Percentiles rank a stretch among this genome's conserved stretches.
Evolutionary conservation across 495 filamentous ascomycete genomes (phyloP).

Genomic region (Pyronema domesticum): DNA sequence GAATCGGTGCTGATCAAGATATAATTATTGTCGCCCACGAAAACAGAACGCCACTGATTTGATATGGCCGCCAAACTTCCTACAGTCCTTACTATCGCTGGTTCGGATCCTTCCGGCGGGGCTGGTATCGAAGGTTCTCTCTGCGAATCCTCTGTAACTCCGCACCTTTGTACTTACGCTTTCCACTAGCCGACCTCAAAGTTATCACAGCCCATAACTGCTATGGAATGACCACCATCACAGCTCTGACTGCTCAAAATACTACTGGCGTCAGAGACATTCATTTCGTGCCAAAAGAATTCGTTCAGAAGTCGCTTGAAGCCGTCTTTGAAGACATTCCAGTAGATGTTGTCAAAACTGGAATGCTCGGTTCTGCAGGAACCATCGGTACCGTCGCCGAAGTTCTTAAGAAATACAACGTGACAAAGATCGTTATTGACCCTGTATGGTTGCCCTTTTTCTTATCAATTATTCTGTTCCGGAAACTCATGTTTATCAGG

Average conservation of each 20-base stretch:
- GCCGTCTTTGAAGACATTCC: constrained; percentile 67
- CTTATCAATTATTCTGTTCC: background rate
- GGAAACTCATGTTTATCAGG: constrained; percentile 32
- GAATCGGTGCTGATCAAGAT: no score
- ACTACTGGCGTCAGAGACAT: constrained; percentile 69
- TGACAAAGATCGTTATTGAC: constrained; percentile 48
- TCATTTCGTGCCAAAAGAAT: constrained; percentile 57
- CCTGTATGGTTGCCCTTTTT: constrained; percentile 38
- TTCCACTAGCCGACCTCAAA: constrained; percentile 61
- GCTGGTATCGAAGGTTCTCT: constrained; percentile 56
- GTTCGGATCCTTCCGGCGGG: constrained; percentile 73
- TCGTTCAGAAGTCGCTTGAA: constrained; percentile 70
- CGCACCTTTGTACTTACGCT: background rate
- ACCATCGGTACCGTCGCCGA: constrained; percentile 61
- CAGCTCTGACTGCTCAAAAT: constrained; percentile 87
- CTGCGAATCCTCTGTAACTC: background rate
- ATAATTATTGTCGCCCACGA: no score
- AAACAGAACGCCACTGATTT: no score
- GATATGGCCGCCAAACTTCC: constrained; percentile 3
- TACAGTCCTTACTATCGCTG: constrained; percentile 60
- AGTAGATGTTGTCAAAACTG: constrained; percentile 79
- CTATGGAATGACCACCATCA: constrained; percentile 94
- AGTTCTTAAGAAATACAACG: constrained; percentile 17
- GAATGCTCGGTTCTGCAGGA: constrained; percentile 72
- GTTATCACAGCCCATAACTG: constrained; percentile 78